Percentiles rank a stretch among this genome's conserved stretches.
Conservation (phyloP, 257 asterid species). For the Voacanga thouarsii region DNA sequence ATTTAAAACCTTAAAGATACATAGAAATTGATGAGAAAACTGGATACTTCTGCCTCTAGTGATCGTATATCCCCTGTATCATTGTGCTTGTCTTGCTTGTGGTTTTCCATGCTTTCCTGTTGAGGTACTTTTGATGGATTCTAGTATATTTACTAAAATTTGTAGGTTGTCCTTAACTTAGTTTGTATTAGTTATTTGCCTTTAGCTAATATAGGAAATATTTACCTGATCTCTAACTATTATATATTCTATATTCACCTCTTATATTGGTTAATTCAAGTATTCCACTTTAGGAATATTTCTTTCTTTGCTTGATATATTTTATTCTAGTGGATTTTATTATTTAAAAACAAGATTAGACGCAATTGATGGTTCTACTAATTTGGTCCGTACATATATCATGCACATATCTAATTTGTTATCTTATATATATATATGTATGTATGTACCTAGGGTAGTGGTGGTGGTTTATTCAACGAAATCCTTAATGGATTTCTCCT, state of each 20-base stretch:
- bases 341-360: neutral
- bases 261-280: neutral
- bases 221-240: neutral
- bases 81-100: neutral
- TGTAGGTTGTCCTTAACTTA: neutral
- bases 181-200: neutral
- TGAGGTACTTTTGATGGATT: neutral
- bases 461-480: constrained; percentile 96
- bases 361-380: neutral
- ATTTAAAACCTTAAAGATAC: neutral
- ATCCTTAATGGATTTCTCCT: constrained; percentile 79
- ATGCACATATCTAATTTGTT: neutral
- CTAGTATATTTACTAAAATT: neutral
- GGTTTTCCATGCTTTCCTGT: neutral
- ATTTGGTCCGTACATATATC: neutral
- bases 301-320: neutral
- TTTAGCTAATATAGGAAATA: neutral
- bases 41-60: neutral
- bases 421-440: too few relatives aligned
- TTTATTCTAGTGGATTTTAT: neutral
- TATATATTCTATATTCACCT: neutral
- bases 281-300: neutral
- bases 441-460: constrained; percentile 74
- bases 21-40: neutral
- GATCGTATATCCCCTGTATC: neutral